Percentiles rank a stretch among this genome's conserved stretches.
These are phyloP conservation scores for Musa schizocarpa DNA, from an alignment of 176 grass and related monocot genomes.

Conservation along the genomic window DNA sequence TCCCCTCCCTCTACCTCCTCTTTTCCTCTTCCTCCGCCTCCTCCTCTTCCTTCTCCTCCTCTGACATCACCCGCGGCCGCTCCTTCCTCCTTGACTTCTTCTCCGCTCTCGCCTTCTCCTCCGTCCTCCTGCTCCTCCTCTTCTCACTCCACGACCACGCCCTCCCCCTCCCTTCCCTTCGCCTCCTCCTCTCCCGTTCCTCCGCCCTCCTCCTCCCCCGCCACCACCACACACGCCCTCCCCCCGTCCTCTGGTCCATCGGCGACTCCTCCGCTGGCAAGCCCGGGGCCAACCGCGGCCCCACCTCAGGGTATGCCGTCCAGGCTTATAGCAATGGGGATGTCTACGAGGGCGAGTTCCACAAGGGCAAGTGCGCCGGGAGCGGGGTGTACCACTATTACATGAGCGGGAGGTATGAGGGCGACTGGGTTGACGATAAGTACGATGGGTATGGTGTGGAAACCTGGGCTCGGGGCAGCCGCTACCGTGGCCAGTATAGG, in stretches of 20 bases:
- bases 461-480: slow-evolving; percentile 81
- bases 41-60: slow-evolving; percentile 46
- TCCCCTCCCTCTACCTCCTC: slow-evolving; percentile 52
- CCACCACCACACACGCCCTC: slow-evolving; percentile 24
- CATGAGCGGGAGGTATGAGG: slow-evolving; percentile 95
- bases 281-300: slow-evolving; percentile 6
- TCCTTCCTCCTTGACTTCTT: slow-evolving; percentile 85
- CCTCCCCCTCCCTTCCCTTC: neutral
- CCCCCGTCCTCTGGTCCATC: slow-evolving; percentile 86
- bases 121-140: slow-evolving; percentile 64
- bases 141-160: slow-evolving; percentile 32
- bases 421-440: slow-evolving; percentile 62
- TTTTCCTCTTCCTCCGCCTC: slow-evolving; percentile 52
- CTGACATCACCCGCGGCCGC: slow-evolving; percentile 28
- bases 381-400: slow-evolving; percentile 91
- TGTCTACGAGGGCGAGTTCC: slow-evolving; percentile 86
- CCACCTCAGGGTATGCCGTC: slow-evolving; percentile 63
- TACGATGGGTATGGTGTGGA: no score
- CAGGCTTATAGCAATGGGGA: slow-evolving; percentile 82
- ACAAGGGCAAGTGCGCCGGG: slow-evolving; percentile 55
- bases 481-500: slow-evolving; percentile 69
- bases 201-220: slow-evolving; percentile 25
- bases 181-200: slow-evolving; percentile 42
- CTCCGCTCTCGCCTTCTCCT: slow-evolving; percentile 75
- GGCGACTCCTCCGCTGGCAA: slow-evolving; percentile 28